Conservation (phyloP, 2,329 filamentous ascomycete species). For the Curvularia hawaiiensis region DNA sequence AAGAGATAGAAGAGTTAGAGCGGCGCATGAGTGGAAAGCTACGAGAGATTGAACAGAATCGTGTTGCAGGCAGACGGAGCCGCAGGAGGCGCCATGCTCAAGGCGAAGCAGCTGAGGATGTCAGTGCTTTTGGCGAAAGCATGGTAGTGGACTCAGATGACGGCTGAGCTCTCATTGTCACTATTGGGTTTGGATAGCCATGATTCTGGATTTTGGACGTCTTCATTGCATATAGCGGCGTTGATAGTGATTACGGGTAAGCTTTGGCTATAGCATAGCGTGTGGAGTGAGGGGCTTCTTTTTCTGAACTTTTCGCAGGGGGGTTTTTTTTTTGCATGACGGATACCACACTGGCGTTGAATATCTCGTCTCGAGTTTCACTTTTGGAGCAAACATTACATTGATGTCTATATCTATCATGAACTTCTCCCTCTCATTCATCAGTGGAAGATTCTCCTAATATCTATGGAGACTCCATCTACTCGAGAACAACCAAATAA, state of each 20-base stretch:
- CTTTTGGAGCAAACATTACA: neutral
- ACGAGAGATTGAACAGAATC: conserved; percentile 52
- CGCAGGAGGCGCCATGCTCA: conserved; percentile 52
- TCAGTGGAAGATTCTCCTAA: neutral
- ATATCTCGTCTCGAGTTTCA: neutral
- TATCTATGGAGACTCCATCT: neutral
- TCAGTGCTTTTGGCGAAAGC: conserved; percentile 51
- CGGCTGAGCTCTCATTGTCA: conserved; percentile 2
- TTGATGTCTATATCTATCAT: neutral
- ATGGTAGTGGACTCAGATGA: conserved; percentile 64
- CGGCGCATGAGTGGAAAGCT: conserved; percentile 58
- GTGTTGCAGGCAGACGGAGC: conserved; percentile 61
- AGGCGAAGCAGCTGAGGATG: conserved; percentile 51
- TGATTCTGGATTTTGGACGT: neutral
- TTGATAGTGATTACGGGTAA: neutral
- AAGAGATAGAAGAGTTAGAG: conserved; percentile 59
- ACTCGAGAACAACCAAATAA: neutral
- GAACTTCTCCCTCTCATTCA: neutral
- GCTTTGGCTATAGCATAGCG: conserved; percentile 8
- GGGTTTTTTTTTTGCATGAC: neutral
- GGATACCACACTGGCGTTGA: neutral
- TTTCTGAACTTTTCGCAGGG: neutral
- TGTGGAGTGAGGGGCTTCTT: conserved; percentile 3
- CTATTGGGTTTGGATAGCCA: neutral
- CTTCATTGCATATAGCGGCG: neutral